phyloP scores from a whole-genome alignment of 768 basidiomycete species.

The Agaricus subrufescens region DNA sequence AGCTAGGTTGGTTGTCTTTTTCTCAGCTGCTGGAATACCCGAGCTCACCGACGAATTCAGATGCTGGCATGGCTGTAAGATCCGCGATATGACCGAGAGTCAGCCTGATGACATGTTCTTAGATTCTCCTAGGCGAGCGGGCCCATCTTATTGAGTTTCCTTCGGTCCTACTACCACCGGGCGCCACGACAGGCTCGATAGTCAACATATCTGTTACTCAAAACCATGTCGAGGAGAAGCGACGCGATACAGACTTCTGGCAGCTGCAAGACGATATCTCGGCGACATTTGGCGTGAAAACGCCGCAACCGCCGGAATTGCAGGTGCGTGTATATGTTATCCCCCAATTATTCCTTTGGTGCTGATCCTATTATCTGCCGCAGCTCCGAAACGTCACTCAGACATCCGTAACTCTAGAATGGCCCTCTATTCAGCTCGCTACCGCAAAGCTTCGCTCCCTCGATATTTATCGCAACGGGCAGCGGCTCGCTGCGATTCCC shows the following conservation, averaged over 20 bases:
- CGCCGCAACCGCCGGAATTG: conserved; percentile 72
- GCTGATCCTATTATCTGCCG: not conserved
- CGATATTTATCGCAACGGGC: conserved; percentile 89
- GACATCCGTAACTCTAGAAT: conserved; percentile 95
- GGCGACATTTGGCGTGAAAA: conserved; percentile 59
- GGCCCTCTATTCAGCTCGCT: conserved; percentile 83
- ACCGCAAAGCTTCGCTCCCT: conserved; percentile 82
- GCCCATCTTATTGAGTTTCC: conserved; percentile 99
- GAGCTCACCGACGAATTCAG: conserved; percentile 31
- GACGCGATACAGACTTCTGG: conserved; percentile 81
- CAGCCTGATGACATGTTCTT: conserved; percentile 3
- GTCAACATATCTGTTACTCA: conserved; percentile 95
- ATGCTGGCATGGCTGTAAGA: conserved; percentile 90
- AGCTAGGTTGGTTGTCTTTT: conserved; percentile 68
- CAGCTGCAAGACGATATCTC: conserved; percentile 78
- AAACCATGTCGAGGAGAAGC: conserved; percentile 79
- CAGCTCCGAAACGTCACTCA: conserved; percentile 93
- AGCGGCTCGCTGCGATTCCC: conserved; percentile 83
- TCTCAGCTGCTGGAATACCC: not conserved
- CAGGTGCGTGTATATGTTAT: conserved; percentile 39
- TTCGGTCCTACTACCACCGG: conserved; percentile 89
- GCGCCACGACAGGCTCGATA: conserved; percentile 90
- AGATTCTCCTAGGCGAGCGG: conserved; percentile 91
- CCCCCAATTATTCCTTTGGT: not conserved
- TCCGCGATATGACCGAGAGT: not conserved